Evolutionary conservation across 345 rosid species (phyloP), one percentile per base, ranked within the genome.

Genomic region (Psidium friedrichsthalianum): DNA sequence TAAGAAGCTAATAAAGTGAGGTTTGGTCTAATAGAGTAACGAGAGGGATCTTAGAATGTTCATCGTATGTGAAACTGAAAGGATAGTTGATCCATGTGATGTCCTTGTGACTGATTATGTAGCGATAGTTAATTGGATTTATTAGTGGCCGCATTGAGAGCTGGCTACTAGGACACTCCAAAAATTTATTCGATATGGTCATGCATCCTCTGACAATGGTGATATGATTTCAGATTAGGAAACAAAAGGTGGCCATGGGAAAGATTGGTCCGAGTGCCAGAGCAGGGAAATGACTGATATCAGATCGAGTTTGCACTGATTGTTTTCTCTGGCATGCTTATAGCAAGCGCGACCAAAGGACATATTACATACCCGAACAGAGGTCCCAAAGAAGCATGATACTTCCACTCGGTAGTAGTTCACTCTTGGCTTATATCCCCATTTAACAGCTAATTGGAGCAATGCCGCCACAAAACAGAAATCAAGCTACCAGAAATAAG

Each of bases 161-260:
- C 47, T 36, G 80, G 25, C 80, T 36, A 0, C 80, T 69, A 69
- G 80, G 47, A 69, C 47, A 69, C 47, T 8, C 80, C 47, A 36
- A 5, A 5, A 36, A 36, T 32, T 36, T 36, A 69, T 69, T 69
- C 36, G 47, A 21, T n/a, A n/a, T 36, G 18, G 80, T 32, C 80
- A 7, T 83, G 27, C 83, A 22, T 42, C 42, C 47, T 32, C 32
- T 42, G 78, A 55, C 29, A 29, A 61, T 32, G 27, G 55, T 32
- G 84, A 53, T 53, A 12, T 16, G 49, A 82, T 59, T 87, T 74
- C 86, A 94, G 98, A 89, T 86, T 95, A 86, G 91, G 94, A 56
- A 56, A 89, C 92, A 56, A 92, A 90, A 90, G 89, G 89, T 20
- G 97, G 96, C 98, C 97, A 10, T 95, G 97, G 98, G 85, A 92